A percentile compares a stretch with the other conserved stretches of the same genome.
Evolutionary conservation across 148 eudicot species (phyloP).

Genomic region (Chenopodium album): DNA sequence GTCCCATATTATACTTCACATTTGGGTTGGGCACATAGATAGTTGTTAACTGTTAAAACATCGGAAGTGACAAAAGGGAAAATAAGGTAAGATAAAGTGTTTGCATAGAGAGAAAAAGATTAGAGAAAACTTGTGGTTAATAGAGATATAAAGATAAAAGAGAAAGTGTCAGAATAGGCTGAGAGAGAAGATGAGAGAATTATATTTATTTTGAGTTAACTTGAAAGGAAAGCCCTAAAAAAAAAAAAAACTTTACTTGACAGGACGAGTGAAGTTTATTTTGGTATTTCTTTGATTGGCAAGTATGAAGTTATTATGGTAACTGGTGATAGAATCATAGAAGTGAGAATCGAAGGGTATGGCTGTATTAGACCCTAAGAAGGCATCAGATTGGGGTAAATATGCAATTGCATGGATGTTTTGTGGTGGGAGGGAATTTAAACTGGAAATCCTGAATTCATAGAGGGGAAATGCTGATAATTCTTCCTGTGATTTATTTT

Average conservation of each 20-base stretch:
- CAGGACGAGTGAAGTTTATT: neutral
- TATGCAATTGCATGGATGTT: neutral
- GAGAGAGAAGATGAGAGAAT: neutral
- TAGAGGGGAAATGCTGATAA: neutral
- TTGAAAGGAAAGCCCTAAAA: too few species aligned
- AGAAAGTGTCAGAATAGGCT: neutral
- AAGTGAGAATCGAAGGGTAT: neutral
- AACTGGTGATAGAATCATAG: neutral
- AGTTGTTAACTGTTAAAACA: neutral
- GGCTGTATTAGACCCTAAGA: neutral
- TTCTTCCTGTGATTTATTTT: neutral
- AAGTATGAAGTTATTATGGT: neutral
- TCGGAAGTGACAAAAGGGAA: neutral
- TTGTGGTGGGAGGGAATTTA: neutral
- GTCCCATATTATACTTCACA: neutral
- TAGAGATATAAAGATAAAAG: neutral
- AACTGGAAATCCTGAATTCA: neutral
- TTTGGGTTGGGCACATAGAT: neutral
- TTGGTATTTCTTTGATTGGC: too few species aligned
- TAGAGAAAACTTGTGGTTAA: neutral
- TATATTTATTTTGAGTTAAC: neutral
- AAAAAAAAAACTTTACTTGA: neutral
- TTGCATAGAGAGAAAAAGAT: neutral
- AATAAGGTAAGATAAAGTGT: neutral
- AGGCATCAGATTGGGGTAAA: neutral